phyloP scores from a whole-genome alignment of 2,329 filamentous ascomycete genomes.

The Arthroderma sp. region DNA sequence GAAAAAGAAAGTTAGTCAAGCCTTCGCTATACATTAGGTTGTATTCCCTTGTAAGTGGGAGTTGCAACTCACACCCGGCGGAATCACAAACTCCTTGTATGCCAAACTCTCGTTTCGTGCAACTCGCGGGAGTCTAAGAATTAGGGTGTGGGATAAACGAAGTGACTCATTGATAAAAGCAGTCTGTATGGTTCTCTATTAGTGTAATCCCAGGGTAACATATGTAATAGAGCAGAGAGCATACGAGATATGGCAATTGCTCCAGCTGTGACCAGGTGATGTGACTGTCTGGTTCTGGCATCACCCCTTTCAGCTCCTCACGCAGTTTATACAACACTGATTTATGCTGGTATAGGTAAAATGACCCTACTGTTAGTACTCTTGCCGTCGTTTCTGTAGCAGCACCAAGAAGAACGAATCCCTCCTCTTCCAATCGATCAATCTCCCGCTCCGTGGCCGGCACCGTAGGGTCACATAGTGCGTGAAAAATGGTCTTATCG shows the following conservation, averaged over 20 bases:
- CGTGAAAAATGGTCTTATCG: background rate
- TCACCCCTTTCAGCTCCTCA: background rate
- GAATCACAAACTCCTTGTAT: constrained; percentile 1
- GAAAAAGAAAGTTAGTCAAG: constrained; percentile 4
- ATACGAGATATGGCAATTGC: constrained; percentile 2
- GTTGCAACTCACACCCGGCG: background rate
- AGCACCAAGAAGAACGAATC: background rate
- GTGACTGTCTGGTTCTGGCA: background rate
- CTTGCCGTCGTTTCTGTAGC: constrained; percentile 3
- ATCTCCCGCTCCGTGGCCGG: background rate
- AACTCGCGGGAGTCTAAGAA: constrained; percentile 8
- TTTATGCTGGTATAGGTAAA: background rate
- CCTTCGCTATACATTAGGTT: background rate
- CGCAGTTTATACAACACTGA: background rate
- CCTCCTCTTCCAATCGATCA: background rate
- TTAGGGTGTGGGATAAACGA: constrained; percentile 9
- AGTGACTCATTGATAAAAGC: constrained; percentile 9
- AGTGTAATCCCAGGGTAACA: background rate
- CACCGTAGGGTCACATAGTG: background rate
- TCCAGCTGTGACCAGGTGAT: constrained; percentile 1
- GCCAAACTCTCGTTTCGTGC: constrained; percentile 3
- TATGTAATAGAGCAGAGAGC: background rate
- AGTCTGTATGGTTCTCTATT: constrained; percentile 1
- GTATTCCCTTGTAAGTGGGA: background rate
- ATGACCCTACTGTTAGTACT: background rate